These are phyloP conservation scores for Nakazawaea holstii DNA, from an alignment of 805 yeast genomes.

Conservation along the genomic window DNA sequence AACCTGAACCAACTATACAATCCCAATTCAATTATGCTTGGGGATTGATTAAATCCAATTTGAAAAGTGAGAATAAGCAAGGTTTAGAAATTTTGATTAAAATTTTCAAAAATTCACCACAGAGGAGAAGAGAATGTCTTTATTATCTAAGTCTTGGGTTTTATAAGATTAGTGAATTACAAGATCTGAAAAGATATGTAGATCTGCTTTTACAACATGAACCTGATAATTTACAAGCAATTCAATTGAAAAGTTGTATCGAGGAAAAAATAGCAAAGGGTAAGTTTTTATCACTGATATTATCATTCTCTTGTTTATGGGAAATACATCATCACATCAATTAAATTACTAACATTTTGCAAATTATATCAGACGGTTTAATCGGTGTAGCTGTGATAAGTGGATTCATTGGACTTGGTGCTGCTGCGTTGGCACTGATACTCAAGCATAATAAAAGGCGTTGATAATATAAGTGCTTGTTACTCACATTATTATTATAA, in stretches of 20 bases:
- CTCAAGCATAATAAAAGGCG: conserved; percentile 25
- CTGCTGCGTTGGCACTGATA: conserved; percentile 49
- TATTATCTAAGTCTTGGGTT: conserved; percentile 87
- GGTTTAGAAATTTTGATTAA: conserved; percentile 76
- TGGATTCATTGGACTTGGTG: conserved; percentile 80
- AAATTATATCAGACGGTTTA: conserved; percentile 68
- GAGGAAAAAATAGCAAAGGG: conserved; percentile 74
- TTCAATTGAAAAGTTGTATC: conserved; percentile 64
- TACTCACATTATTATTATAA: too few species aligned
- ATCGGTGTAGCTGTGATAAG: conserved; percentile 85
- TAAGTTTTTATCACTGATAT: conserved; percentile 14
- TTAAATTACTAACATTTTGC: conserved; percentile 1
- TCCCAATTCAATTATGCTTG: conserved; percentile 93
- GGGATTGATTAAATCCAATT: conserved; percentile 79
- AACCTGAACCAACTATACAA: conserved; percentile 74
- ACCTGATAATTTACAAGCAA: conserved; percentile 79
- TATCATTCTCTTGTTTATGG: neutral
- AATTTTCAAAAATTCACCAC: conserved; percentile 69
- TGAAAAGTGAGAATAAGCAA: conserved; percentile 58
- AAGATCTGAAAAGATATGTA: conserved; percentile 79
- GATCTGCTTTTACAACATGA: conserved; percentile 74
- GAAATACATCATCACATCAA: too few species aligned
- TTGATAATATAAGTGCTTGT: conserved; percentile 5
- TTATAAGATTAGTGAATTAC: conserved; percentile 80
- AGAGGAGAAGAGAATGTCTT: conserved; percentile 81